Evolutionary conservation across 2,329 filamentous ascomycete genomes (phyloP).

Genomic region (Phialophora tarda): DNA sequence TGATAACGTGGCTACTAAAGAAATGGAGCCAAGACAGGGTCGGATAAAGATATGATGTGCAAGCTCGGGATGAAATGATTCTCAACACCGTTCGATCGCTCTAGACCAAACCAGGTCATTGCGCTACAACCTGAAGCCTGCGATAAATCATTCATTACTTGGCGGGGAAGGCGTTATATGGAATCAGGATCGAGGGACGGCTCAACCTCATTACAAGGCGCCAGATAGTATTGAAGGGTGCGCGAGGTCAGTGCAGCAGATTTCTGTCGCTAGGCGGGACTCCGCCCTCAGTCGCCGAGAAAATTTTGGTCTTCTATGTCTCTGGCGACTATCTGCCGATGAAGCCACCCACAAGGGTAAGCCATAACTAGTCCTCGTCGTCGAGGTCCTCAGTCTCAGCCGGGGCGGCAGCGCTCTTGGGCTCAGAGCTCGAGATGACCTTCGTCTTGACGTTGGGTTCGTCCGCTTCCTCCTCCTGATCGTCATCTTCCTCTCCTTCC

Average conservation of each 20-base stretch:
- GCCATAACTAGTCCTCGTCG: conserved; percentile 34
- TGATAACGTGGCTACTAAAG: not conserved
- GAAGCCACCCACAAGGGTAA: conserved; percentile 9
- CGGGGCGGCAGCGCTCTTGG: conserved; percentile 30
- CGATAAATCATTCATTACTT: not conserved
- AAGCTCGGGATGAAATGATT: not conserved
- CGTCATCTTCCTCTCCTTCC: conserved; percentile 32
- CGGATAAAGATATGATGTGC: not conserved
- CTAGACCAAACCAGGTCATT: not conserved
- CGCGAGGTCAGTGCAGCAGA: not conserved
- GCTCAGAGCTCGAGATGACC: conserved; percentile 30
- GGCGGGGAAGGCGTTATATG: not conserved
- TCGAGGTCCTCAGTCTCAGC: conserved; percentile 35
- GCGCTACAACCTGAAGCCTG: not conserved
- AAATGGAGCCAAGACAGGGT: not conserved
- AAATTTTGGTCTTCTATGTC: conserved; percentile 27
- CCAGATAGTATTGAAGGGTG: not conserved
- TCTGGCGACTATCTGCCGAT: conserved; percentile 3
- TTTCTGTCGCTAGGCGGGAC: not conserved
- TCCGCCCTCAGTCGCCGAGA: not conserved
- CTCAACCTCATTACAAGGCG: not conserved
- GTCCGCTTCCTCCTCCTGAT: conserved; percentile 33
- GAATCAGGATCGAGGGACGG: not conserved
- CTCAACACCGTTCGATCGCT: not conserved
- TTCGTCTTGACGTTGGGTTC: conserved; percentile 37